A percentile compares a stretch with the other conserved stretches of the same genome.
Evolutionary conservation across 495 filamentous ascomycete genomes (phyloP).

Genomic region (Penicillium nucicola): DNA sequence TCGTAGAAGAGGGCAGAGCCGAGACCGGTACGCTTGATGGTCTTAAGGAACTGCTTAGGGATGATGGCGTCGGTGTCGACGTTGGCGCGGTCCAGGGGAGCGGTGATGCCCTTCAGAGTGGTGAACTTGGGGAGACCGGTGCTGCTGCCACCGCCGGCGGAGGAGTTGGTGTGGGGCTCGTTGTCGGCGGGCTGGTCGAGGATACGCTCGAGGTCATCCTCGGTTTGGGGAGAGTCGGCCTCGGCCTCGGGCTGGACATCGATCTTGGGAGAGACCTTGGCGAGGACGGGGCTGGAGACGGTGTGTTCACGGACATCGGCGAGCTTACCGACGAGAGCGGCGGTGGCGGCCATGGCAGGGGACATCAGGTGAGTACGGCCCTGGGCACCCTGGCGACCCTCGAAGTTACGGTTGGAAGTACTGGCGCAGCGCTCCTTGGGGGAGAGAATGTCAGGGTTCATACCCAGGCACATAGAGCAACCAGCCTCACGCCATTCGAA

Average conservation of each 20-base stretch:
- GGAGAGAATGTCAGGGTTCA: constrained; percentile 98
- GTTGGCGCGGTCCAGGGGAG: constrained; percentile 82
- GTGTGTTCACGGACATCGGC: constrained; percentile 84
- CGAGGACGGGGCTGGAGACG: constrained; percentile 54
- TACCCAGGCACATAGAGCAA: constrained; percentile 97
- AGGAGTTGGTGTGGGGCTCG: constrained; percentile 57
- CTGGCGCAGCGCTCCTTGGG: constrained; percentile 91
- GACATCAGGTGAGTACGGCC: constrained; percentile 96
- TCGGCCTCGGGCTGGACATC: constrained; percentile 62
- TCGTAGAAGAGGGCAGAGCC: constrained; percentile 83
- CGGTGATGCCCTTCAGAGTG: constrained; percentile 79
- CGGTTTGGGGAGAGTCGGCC: constrained; percentile 68
- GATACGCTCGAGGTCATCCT: constrained; percentile 74
- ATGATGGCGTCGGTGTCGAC: constrained; percentile 99
- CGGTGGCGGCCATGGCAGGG: constrained; percentile 92
- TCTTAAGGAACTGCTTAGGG: constrained; percentile 98
- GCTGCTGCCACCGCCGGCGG: constrained; percentile 42
- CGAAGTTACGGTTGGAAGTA: constrained; percentile 97
- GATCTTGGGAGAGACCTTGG: constrained; percentile 52
- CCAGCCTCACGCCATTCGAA: constrained; percentile 99
- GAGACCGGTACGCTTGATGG: constrained; percentile 95
- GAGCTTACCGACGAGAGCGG: constrained; percentile 84
- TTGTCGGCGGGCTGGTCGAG: constrained; percentile 73
- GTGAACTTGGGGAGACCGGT: constrained; percentile 79
- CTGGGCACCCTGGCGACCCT: constrained; percentile 90